Evolutionary conservation across 2,329 filamentous ascomycete genomes (phyloP).

Genomic region (Paecilomyces dactylethromorphus): DNA sequence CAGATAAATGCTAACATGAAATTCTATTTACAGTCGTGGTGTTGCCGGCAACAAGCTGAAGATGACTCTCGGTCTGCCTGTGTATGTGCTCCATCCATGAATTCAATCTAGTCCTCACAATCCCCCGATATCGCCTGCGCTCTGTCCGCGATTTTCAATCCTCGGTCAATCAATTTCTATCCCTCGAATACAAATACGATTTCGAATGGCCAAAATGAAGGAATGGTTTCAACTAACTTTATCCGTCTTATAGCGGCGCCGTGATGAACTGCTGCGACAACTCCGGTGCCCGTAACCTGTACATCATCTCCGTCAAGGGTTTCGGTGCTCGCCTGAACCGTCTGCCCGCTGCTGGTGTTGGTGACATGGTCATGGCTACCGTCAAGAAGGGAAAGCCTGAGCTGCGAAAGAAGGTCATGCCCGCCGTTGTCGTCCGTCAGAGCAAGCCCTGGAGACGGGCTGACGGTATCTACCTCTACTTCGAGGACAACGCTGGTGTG

Average conservation of each 20-base stretch:
- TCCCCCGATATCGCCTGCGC: background rate
- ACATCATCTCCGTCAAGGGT: slow-evolving; percentile 99
- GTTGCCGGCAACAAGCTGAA: slow-evolving; percentile 99
- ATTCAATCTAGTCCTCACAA: slow-evolving; percentile 1
- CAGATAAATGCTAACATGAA: background rate
- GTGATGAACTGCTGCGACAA: slow-evolving; percentile 99
- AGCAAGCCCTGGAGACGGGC: slow-evolving; percentile 99
- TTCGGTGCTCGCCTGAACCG: slow-evolving; percentile 96
- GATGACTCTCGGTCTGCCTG: slow-evolving; percentile 99
- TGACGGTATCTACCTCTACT: slow-evolving; percentile 99
- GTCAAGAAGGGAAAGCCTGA: slow-evolving; percentile 99
- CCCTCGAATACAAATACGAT: slow-evolving; percentile 3
- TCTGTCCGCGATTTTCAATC: background rate
- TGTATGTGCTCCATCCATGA: slow-evolving; percentile 60
- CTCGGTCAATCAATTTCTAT: background rate
- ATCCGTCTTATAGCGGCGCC: slow-evolving; percentile 62
- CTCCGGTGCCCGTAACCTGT: slow-evolving; percentile 96
- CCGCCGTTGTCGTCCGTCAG: slow-evolving; percentile 96
- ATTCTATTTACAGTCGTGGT: slow-evolving; percentile 59
- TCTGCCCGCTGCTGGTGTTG: slow-evolving; percentile 93
- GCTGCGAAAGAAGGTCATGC: slow-evolving; percentile 99
- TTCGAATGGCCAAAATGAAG: slow-evolving; percentile 12
- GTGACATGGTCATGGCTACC: slow-evolving; percentile 99
- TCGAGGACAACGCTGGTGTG: slow-evolving; percentile 99
- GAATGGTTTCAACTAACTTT: slow-evolving; percentile 7